Base-by-base conservation (phyloP, 2,329 filamentous ascomycete species). In the Trichoderma simmonsii region DNA sequence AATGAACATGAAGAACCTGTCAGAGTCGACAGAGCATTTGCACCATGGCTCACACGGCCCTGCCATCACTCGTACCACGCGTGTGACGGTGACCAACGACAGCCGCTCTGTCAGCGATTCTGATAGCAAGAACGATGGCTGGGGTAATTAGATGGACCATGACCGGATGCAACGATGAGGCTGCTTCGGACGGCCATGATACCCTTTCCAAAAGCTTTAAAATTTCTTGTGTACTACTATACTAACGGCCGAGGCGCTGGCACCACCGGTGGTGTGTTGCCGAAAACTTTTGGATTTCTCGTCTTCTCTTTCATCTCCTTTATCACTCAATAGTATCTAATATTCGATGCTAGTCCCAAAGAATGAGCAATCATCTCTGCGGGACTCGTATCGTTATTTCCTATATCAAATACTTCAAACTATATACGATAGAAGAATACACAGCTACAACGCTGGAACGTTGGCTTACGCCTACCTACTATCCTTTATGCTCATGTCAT, bases 131-230 rank as follows among this genome's bases (percentile, higher is more conserved):
- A n/a, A 66, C 1, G 48, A 11, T 56, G n/a, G 1, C 3, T 66
- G 63, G 63, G 63, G 28, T 26, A 54, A 26, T 11, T 66, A 66
- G 43, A 36, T 56, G 63, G 28, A 56, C 63, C 6, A 66, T 28
- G 63, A 56, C 43, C 28, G 28, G 28, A 56, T 34, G 63, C 63
- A 6, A 66, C 21, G 24, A 36, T 26, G 48, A 56, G 43, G 63
- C 63, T 66, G 63, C 63, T 66, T 34, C 48, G 48, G 30, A 36
- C 63, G 48, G 63, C 63, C 21, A 66, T 56, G 63, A 32, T 56
- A 64, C 62, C 62, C 21, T 54, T 51, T 51, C 15, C 24, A 28
- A 26, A 34, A n/a, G 15, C 34, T 36, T n/a, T 0, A 56, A 1
- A 15, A 2, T 14, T 59, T 34, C 18, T 59, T 68, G 39, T 28